Conservation (phyloP, 768 basidiomycete species). For the Coprinopsis cinerea region DNA sequence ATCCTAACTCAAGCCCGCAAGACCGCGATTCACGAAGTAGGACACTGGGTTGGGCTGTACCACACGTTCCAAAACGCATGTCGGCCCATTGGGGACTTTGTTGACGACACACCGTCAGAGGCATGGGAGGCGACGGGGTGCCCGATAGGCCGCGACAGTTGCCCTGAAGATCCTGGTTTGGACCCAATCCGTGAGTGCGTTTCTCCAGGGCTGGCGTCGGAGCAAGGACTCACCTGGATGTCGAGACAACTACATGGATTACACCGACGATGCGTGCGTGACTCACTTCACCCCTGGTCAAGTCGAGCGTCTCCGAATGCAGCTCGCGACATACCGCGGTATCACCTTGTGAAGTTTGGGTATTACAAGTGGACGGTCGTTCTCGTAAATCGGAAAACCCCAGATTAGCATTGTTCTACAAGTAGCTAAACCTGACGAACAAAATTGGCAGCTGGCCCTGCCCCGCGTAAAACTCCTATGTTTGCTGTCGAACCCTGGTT, state of each 20-base stretch:
- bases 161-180: constrained; percentile 29
- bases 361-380: too few species aligned
- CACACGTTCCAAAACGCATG: constrained; percentile 55
- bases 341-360: too few species aligned
- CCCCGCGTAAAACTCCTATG: not conserved
- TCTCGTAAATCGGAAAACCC: too few species aligned
- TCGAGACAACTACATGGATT: constrained; percentile 32
- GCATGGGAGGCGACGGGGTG: constrained; percentile 36
- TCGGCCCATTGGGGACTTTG: constrained; percentile 32
- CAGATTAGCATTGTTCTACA: too few species aligned
- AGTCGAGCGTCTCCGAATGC: constrained; percentile 10
- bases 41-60: constrained; percentile 57
- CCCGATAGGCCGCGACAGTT: constrained; percentile 30
- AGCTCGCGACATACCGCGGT: constrained; percentile 6
- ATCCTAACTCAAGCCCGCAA: constrained; percentile 12
- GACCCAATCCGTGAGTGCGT: constrained; percentile 38
- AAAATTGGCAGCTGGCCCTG: not conserved
- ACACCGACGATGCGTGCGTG: constrained; percentile 25
- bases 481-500: not conserved
- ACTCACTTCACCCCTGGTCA: constrained; percentile 26
- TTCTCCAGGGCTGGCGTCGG: too few species aligned
- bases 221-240: too few species aligned
- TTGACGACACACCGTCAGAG: constrained; percentile 45
- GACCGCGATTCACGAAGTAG: constrained; percentile 50
- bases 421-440: not conserved